phyloP scores from a whole-genome alignment of 768 basidiomycete species.

The Lactifluus subvellereus region DNA sequence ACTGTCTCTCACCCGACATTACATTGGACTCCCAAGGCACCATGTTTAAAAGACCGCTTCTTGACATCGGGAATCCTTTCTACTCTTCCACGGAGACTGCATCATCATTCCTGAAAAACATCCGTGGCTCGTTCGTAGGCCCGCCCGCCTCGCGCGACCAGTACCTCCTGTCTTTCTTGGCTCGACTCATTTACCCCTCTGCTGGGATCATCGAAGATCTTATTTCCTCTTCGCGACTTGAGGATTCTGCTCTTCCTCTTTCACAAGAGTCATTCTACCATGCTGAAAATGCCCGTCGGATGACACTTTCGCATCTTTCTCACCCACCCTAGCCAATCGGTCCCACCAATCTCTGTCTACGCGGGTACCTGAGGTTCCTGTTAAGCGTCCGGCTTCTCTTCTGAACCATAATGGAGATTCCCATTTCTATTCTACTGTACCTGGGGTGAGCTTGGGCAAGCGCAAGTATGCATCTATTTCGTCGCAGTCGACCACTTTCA shows the following conservation, averaged over 20 bases:
- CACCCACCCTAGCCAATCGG: background rate
- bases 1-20: too few species aligned
- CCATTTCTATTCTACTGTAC: background rate
- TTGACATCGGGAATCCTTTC: slow-evolving; percentile 15
- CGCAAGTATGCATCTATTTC: slow-evolving; percentile 13
- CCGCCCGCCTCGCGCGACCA: slow-evolving; percentile 18
- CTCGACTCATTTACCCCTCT: slow-evolving; percentile 17
- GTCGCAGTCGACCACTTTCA: slow-evolving; percentile 29
- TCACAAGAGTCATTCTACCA: background rate
- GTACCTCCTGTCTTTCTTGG: slow-evolving; percentile 19
- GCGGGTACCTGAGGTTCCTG: background rate
- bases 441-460: slow-evolving; percentile 7
- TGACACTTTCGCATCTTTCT: background rate
- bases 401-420: slow-evolving; percentile 6
- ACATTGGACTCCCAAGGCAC: too few species aligned
- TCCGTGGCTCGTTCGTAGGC: slow-evolving; percentile 2
- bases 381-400: slow-evolving; percentile 8
- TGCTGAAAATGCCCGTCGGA: background rate
- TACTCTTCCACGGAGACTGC: slow-evolving; percentile 10
- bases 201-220: background rate
- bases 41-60: background rate
- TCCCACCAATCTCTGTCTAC: background rate
- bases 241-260: background rate
- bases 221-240: slow-evolving; percentile 1
- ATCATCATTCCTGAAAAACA: slow-evolving; percentile 10